phyloP scores from a whole-genome alignment of 2,329 filamentous ascomycete species.

The Elsinoe fawcettii region DNA sequence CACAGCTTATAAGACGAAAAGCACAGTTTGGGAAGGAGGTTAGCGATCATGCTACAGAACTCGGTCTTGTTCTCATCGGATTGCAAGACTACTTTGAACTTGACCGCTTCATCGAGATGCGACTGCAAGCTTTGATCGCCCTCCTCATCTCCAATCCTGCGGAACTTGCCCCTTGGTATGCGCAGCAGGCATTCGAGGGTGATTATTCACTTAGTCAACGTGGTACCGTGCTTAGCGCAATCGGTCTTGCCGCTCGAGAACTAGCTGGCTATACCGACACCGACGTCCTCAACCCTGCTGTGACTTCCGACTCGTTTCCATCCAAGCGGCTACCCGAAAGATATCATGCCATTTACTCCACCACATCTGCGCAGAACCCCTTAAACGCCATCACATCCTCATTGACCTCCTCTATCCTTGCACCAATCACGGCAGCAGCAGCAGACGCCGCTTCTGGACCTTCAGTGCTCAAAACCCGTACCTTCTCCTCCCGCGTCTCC shows the following conservation, averaged over 20 bases:
- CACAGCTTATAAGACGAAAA: slow-evolving; percentile 78
- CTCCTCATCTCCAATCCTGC: slow-evolving; percentile 68
- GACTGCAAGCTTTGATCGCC: slow-evolving; percentile 73
- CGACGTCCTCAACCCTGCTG: slow-evolving; percentile 38
- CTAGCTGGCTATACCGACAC: slow-evolving; percentile 65
- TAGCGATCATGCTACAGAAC: slow-evolving; percentile 70
- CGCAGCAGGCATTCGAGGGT: slow-evolving; percentile 78
- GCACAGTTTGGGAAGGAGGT: slow-evolving; percentile 83
- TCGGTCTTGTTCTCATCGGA: slow-evolving; percentile 68
- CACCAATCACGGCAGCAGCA: slow-evolving; percentile 71
- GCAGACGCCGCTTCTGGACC: slow-evolving; percentile 75
- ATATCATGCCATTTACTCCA: slow-evolving; percentile 65
- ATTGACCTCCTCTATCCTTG: slow-evolving; percentile 65
- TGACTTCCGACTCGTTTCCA: slow-evolving; percentile 51
- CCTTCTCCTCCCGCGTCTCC: slow-evolving; percentile 71
- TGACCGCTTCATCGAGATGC: slow-evolving; percentile 65
- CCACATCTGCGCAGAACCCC: slow-evolving; percentile 24
- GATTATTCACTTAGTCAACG: slow-evolving; percentile 86
- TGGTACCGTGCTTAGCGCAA: slow-evolving; percentile 68
- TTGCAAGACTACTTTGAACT: slow-evolving; percentile 81
- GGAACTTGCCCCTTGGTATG: slow-evolving; percentile 75
- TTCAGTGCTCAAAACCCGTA: slow-evolving; percentile 77
- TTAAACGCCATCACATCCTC: slow-evolving; percentile 60
- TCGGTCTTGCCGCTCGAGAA: slow-evolving; percentile 77
- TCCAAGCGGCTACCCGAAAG: slow-evolving; percentile 69